phyloP scores from a whole-genome alignment of 176 grass and related monocot genomes.

The Juncus effusus region DNA sequence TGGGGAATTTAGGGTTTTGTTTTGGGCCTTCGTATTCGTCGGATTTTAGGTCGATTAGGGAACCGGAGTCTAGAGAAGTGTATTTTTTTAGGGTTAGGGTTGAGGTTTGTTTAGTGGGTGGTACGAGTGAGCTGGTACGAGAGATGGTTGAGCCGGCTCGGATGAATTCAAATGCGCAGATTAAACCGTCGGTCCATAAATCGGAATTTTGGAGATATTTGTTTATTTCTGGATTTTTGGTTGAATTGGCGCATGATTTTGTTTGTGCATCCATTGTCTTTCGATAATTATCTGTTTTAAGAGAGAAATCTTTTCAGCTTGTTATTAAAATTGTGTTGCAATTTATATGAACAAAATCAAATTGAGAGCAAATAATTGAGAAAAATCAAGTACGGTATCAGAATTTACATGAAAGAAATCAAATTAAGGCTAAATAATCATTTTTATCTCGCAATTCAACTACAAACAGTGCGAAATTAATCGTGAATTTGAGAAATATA shows the following conservation, averaged over 20 bases:
- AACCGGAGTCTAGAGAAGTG: conserved; percentile 3
- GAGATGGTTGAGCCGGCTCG: conserved; percentile 21
- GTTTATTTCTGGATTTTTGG: conserved; percentile 28
- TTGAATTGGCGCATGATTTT: neutral
- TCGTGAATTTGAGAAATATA: no score
- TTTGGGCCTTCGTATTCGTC: conserved; percentile 26
- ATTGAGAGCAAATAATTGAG: no score
- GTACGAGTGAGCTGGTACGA: conserved; percentile 14
- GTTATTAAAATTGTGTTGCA: neutral
- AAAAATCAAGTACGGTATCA: no score
- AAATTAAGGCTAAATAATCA: neutral
- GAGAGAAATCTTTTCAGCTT: neutral
- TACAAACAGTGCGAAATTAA: no score
- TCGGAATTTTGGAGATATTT: conserved; percentile 18
- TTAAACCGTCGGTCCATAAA: conserved; percentile 46
- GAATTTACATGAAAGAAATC: neutral
- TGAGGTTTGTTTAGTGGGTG: conserved; percentile 1
- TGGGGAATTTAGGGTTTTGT: conserved; percentile 25
- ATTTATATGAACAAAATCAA: no score
- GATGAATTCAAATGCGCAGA: conserved; percentile 60
- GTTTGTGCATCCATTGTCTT: conserved; percentile 1
- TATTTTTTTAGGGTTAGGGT: conserved; percentile 8
- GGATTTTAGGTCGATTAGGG: conserved; percentile 10
- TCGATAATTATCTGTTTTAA: conserved; percentile 10
- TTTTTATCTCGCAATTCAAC: no score